phyloP scores from a whole-genome alignment of 2,329 filamentous ascomycete species.

The Coccinonectria pachysandricola region DNA sequence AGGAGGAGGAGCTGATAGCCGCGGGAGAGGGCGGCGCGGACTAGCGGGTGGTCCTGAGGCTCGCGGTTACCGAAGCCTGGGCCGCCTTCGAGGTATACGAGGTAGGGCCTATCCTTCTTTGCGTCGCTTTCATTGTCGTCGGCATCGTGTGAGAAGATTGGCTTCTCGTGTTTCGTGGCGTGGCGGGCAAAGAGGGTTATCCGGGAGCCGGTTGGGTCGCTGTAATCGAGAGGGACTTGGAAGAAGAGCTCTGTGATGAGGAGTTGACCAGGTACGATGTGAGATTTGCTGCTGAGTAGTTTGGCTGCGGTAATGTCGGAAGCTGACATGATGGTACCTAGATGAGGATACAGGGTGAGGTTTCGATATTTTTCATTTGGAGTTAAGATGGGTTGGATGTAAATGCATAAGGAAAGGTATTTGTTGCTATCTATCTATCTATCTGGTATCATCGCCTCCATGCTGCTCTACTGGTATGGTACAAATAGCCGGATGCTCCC shows the following conservation, averaged over 20 bases:
- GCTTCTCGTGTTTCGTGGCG: constrained; percentile 54
- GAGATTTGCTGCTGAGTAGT: constrained; percentile 31
- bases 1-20: constrained; percentile 80
- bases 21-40: constrained; percentile 59
- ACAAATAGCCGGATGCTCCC: too few relatives aligned
- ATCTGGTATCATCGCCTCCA: too few relatives aligned
- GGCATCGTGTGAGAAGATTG: constrained; percentile 38
- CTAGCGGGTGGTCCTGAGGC: constrained; percentile 64
- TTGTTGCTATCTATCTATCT: too few relatives aligned
- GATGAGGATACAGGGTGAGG: constrained; percentile 2
- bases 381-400: too few relatives aligned
- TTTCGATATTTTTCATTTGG: too few relatives aligned
- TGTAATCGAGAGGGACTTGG: constrained; percentile 73
- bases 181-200: constrained; percentile 72
- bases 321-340: too few relatives aligned
- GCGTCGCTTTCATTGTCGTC: constrained; percentile 5
- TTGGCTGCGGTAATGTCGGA: constrained; percentile 26
- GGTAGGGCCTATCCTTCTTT: constrained; percentile 38
- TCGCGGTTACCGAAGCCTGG: constrained; percentile 68
- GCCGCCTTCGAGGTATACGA: constrained; percentile 75
- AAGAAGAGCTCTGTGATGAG: constrained; percentile 76
- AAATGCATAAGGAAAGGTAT: too few relatives aligned
- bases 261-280: constrained; percentile 51
- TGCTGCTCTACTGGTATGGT: too few relatives aligned
- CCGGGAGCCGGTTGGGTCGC: constrained; percentile 45